These are phyloP conservation scores for Hymenoscyphus fructigenus DNA, from an alignment of 2,329 filamentous ascomycete genomes.

Conservation along the genomic window DNA sequence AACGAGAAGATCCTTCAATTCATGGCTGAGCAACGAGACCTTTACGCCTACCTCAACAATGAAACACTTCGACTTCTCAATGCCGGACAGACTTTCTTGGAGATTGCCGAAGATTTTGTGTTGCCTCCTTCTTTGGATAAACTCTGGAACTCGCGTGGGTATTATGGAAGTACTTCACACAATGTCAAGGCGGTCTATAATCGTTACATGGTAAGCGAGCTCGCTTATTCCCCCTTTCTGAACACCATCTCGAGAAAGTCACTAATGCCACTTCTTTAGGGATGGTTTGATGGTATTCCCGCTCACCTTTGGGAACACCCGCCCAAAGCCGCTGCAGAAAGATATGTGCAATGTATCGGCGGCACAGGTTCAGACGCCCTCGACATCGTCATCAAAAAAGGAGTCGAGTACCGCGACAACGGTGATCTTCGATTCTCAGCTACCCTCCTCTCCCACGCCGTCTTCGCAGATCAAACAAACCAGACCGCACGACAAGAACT, in stretches of 20 bases:
- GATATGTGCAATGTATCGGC: conserved; percentile 42
- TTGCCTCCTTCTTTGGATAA: conserved; percentile 38
- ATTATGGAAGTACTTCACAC: conserved; percentile 41
- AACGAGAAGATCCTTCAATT: conserved; percentile 27
- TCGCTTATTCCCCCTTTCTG: not conserved
- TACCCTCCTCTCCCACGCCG: conserved; percentile 40
- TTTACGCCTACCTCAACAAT: conserved; percentile 43
- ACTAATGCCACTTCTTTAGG: not conserved
- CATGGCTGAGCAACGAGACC: conserved; percentile 40
- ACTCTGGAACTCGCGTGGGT: conserved; percentile 38
- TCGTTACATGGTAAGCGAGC: conserved; percentile 25
- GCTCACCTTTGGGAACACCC: conserved; percentile 41
- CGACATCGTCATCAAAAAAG: conserved; percentile 35
- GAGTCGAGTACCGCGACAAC: conserved; percentile 31
- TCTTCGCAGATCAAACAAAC: conserved; percentile 33
- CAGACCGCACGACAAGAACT: not conserved
- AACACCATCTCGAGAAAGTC: not conserved
- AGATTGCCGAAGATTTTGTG: conserved; percentile 42
- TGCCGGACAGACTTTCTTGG: conserved; percentile 37
- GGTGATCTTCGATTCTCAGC: conserved; percentile 42
- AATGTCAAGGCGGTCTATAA: conserved; percentile 44
- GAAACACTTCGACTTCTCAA: conserved; percentile 43
- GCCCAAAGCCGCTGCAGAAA: conserved; percentile 35
- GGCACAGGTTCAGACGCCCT: conserved; percentile 25
- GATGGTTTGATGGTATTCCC: conserved; percentile 36